Percentiles rank a stretch among this genome's conserved stretches.
phyloP scores from a whole-genome alignment of 2,329 filamentous ascomycete species.

The Penicillium nordicum region DNA sequence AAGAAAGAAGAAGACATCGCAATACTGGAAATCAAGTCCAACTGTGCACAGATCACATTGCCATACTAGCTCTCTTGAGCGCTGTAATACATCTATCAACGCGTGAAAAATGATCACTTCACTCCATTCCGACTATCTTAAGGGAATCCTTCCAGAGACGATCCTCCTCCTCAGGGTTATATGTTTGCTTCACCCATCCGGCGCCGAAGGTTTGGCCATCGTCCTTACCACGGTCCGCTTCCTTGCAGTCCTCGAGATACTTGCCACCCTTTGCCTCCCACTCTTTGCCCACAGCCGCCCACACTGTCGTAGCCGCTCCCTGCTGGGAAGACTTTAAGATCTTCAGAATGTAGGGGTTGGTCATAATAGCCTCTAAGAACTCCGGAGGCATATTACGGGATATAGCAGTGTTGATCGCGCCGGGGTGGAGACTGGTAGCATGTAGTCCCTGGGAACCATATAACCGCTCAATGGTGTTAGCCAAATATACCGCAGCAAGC shows the following conservation, averaged over 20 bases:
- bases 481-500: too few species aligned
- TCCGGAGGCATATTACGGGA: too few species aligned
- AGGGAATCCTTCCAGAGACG: conserved; percentile 4
- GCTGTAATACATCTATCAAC: background rate
- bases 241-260: conserved; percentile 30
- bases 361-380: too few species aligned
- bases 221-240: conserved; percentile 6
- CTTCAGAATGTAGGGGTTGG: background rate
- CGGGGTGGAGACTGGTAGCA: too few species aligned
- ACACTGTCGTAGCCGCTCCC: conserved; percentile 42
- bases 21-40: too few species aligned
- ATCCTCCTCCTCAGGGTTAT: background rate
- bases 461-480: too few species aligned
- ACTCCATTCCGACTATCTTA: background rate
- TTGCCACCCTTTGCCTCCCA: conserved; percentile 33
- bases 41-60: background rate
- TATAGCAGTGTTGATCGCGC: too few species aligned
- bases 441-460: too few species aligned
- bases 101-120: background rate
- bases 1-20: too few species aligned
- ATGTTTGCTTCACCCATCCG: conserved; percentile 7
- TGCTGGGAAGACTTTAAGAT: conserved; percentile 34
- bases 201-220: background rate
- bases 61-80: background rate
- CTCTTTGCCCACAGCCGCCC: conserved; percentile 29